Conservation (phyloP, 2,329 filamentous ascomycete species). For the Colletotrichum nymphaeae region DNA sequence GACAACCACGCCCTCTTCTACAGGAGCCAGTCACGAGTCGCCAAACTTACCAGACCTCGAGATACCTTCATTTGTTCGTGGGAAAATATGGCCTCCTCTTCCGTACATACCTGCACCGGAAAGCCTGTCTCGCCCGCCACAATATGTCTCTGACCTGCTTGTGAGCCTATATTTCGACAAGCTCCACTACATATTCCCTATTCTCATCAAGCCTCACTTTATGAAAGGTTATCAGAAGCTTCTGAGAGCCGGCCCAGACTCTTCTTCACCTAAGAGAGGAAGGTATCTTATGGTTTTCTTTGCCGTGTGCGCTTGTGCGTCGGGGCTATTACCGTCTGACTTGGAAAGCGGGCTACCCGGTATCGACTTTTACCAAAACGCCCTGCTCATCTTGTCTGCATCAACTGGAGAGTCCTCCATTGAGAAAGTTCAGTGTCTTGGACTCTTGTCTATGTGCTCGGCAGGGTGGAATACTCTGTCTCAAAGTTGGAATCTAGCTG, state of each 20-base stretch:
- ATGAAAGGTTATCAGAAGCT: conserved; percentile 39
- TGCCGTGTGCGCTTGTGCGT: conserved; percentile 44
- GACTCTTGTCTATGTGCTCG: conserved; percentile 43
- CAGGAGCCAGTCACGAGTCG: background rate
- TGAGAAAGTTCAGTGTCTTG: conserved; percentile 44
- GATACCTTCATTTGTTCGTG: conserved; percentile 43
- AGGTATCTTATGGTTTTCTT: conserved; percentile 44
- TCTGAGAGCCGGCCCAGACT: conserved; percentile 3
- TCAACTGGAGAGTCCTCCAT: conserved; percentile 42
- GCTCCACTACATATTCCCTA: conserved; percentile 43
- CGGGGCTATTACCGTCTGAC: conserved; percentile 38
- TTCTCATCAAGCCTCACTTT: conserved; percentile 42
- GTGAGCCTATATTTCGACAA: conserved; percentile 43
- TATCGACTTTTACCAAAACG: conserved; percentile 40
- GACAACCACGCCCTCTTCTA: background rate
- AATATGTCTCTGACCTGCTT: conserved; percentile 43
- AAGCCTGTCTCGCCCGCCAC: conserved; percentile 40
- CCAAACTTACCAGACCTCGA: conserved; percentile 35
- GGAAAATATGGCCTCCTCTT: conserved; percentile 41
- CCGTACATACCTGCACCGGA: conserved; percentile 42
- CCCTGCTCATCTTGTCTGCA: conserved; percentile 41
- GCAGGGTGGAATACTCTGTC: conserved; percentile 45
- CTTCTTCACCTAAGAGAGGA: conserved; percentile 25
- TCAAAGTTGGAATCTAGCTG: conserved; percentile 42
- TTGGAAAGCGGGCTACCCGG: conserved; percentile 36